Percentiles rank a stretch among this genome's conserved stretches.
Evolutionary conservation across 164 flowering plant species (phyloP).

Genomic region (Berberis thunbergii): DNA sequence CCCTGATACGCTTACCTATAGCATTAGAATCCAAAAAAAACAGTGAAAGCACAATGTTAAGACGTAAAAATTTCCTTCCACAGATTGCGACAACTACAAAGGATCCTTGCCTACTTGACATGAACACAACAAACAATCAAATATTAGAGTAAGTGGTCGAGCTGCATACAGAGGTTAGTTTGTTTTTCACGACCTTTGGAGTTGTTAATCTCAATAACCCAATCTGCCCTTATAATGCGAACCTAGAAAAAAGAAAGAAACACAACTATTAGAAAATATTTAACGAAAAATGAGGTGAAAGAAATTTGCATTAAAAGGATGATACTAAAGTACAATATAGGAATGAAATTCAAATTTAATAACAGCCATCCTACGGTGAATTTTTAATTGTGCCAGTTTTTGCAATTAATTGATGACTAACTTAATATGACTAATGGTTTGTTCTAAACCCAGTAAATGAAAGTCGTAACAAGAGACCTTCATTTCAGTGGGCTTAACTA

Average conservation of each 20-base stretch:
- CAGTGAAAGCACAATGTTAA: neutral
- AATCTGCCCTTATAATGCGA: constrained; percentile 4
- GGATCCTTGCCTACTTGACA: neutral
- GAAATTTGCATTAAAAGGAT: neutral
- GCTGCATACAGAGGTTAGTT: neutral
- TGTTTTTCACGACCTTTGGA: neutral
- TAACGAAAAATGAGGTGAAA: no score
- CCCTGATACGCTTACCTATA: neutral
- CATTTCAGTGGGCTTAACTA: constrained; percentile 31
- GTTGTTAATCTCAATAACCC: neutral
- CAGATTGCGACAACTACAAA: neutral
- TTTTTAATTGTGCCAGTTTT: no score
- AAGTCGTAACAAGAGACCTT: constrained; percentile 31
- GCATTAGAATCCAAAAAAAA: neutral
- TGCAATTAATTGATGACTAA: no score
- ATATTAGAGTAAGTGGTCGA: neutral
- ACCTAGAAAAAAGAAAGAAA: neutral
- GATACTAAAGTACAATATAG: no score
- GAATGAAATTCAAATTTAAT: no score
- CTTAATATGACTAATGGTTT: no score
- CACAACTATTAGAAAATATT: neutral
- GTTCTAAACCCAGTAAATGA: no score
- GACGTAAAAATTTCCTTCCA: neutral
- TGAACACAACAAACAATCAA: neutral
- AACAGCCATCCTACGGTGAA: no score